Evolutionary conservation across 2,329 filamentous ascomycete species (phyloP).

Genomic region (Esteya vermicola): DNA sequence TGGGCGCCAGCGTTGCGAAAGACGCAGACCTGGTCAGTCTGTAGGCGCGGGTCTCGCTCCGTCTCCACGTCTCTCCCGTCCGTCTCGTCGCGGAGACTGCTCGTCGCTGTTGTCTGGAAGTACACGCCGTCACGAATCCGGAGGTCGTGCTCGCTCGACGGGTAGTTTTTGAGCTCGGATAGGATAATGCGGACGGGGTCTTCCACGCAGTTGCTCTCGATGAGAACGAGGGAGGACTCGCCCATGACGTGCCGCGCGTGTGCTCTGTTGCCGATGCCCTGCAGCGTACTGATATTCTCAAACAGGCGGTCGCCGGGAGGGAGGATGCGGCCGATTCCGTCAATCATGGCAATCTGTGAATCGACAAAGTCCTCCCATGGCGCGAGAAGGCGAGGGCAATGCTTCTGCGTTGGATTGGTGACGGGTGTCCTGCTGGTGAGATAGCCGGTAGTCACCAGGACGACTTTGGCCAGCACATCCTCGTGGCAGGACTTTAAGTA

Average conservation of each 20-base stretch:
- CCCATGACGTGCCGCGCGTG: no score
- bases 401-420: conserved; percentile 17
- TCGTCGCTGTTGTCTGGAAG: conserved; percentile 16
- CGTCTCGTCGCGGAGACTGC: conserved; percentile 1
- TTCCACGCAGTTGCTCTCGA: conserved; percentile 11
- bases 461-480: conserved; percentile 13
- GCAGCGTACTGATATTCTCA: conserved; percentile 13
- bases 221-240: no score
- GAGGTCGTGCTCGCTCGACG: no score
- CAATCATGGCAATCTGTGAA: conserved; percentile 8
- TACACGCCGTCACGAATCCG: conserved; percentile 17
- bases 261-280: no score
- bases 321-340: conserved; percentile 11
- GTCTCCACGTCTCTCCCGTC: conserved; percentile 11
- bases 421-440: conserved; percentile 15
- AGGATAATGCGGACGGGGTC: conserved; percentile 4
- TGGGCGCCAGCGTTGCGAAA: conserved; percentile 9
- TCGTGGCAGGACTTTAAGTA: conserved; percentile 17
- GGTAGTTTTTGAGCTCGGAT: conserved; percentile 16
- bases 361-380: conserved; percentile 18
- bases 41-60: conserved; percentile 11
- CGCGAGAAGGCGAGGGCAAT: conserved; percentile 15
- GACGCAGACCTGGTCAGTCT: conserved; percentile 20
- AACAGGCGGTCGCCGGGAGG: conserved; percentile 13
- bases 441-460: conserved; percentile 12